phyloP scores from a whole-genome alignment of 176 grass and related monocot genomes.

The Rhipidocladum racemiflorum region DNA sequence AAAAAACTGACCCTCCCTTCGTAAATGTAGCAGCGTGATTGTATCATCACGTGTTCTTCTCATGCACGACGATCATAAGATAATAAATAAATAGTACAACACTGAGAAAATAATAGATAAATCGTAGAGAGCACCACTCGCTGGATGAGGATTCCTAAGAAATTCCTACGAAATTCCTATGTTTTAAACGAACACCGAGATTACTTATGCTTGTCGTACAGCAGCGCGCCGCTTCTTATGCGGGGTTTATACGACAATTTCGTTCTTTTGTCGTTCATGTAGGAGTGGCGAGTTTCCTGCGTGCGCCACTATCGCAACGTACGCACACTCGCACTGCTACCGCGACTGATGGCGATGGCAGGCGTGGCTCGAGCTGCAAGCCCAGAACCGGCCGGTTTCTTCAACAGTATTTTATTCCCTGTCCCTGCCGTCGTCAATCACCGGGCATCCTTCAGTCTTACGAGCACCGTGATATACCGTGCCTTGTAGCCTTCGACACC shows the following conservation, averaged over 20 bases:
- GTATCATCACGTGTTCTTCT: background rate
- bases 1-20: background rate
- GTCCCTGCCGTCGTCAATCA: constrained; percentile 26
- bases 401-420: background rate
- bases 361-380: background rate
- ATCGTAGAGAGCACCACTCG: background rate
- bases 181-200: background rate
- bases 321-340: background rate
- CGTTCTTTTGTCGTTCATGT: too few relatives aligned
- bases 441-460: background rate
- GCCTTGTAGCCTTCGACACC: too few relatives aligned
- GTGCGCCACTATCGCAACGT: background rate
- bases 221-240: background rate
- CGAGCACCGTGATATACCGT: background rate
- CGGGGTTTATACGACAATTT: too few relatives aligned
- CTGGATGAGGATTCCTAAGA: background rate
- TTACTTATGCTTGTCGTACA: too few relatives aligned
- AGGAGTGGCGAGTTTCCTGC: background rate
- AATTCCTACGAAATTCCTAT: background rate
- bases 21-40: background rate
- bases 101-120: rapidly evolving
- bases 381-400: background rate
- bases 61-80: too few relatives aligned
- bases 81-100: too few relatives aligned
- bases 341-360: background rate